Evolutionary conservation across 1,284 basidiomycete species (phyloP).

Genomic region (Mrakiaceae sp.): DNA sequence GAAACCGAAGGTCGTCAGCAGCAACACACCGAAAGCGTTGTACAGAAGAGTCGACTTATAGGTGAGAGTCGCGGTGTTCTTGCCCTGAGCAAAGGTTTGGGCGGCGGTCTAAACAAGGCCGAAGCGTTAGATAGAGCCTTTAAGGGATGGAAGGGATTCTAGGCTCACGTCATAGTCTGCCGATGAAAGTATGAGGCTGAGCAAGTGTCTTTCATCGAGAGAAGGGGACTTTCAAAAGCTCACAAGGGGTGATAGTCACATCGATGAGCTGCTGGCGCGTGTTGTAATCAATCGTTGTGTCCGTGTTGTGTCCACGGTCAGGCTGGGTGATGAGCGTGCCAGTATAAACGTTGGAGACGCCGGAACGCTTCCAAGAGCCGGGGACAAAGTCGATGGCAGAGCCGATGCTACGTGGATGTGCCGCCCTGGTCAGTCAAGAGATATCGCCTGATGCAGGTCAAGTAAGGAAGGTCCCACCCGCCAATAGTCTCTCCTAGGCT

Average conservation of each 20-base stretch:
- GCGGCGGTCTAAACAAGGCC: too few relatives aligned
- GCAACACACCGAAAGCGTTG: conserved; percentile 33
- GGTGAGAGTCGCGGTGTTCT: conserved; percentile 35
- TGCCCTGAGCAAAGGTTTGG: too few relatives aligned
- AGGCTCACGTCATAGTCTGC: too few relatives aligned
- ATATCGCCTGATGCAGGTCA: not conserved
- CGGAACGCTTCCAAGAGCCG: conserved; percentile 17
- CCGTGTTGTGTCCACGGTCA: conserved; percentile 33
- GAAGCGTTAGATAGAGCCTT: too few relatives aligned
- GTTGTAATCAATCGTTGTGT: conserved; percentile 47
- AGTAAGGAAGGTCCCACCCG: not conserved
- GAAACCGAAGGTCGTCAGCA: not conserved
- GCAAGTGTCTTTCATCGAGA: too few relatives aligned
- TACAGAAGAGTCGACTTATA: conserved; percentile 49
- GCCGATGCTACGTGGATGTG: conserved; percentile 23
- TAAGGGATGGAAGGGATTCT: too few relatives aligned
- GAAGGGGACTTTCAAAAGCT: too few relatives aligned
- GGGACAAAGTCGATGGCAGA: conserved; percentile 22
- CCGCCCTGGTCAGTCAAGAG: too few relatives aligned
- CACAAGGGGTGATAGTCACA: conserved; percentile 49
- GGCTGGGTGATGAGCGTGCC: conserved; percentile 45
- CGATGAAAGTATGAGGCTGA: too few relatives aligned
- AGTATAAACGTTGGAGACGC: conserved; percentile 27
- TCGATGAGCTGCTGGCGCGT: conserved; percentile 47
- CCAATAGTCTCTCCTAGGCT: conserved; percentile 30